Evolutionary conservation across 2,329 filamentous ascomycete species (phyloP), one percentile per base, ranked within the genome.

Genomic region (Rachicladosporium sp.): DNA sequence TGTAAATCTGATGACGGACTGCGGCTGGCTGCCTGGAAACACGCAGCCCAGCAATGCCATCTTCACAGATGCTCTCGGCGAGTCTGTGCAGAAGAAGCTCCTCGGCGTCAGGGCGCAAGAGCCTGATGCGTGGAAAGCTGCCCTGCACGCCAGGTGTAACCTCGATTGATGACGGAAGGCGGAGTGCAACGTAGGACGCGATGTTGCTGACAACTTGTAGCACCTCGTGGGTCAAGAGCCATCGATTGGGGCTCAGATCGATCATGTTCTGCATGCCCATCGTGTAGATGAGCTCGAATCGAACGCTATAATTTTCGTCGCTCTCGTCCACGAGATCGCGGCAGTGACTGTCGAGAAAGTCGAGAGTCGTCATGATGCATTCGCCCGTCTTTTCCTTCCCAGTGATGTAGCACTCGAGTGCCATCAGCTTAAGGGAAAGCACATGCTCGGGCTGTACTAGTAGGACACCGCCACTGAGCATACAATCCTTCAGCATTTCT

Each of bases 321-420:
- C 56, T 78, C 49, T 83, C 78, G 45, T 83, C 79, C 0, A 83
- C 56, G 0, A 83, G 62, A 49, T 84, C 78, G 0, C 78, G 66
- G 3, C 66, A 70, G 2, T 60, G 50, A 0, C 43, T 43, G 2
- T 69, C 59, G 4, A 82, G 50, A 62, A 69, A 73, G 0, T 52
- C 42, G 15, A 80, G 72, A n/a, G 66, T 62, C 0, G 56, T 52
- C 2, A 78, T 58, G 67, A 82, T 73, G 1, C 46, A 50, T 0
- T 47, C 51, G 0, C 71, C 68, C 29, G 68, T 58, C 0, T 53
- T 38, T 0, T 63, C 38, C 2, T 64, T 55, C 1, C 56, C 54
- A 35, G 78, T 71, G 0, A 68, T 65, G 0, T 80, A 51, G 2
- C 67, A 64, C 46, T 82, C 75, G 1, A 74, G 49, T 0, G 74